phyloP scores from a whole-genome alignment of 2,329 filamentous ascomycete species.

The Trichoderma koningii region DNA sequence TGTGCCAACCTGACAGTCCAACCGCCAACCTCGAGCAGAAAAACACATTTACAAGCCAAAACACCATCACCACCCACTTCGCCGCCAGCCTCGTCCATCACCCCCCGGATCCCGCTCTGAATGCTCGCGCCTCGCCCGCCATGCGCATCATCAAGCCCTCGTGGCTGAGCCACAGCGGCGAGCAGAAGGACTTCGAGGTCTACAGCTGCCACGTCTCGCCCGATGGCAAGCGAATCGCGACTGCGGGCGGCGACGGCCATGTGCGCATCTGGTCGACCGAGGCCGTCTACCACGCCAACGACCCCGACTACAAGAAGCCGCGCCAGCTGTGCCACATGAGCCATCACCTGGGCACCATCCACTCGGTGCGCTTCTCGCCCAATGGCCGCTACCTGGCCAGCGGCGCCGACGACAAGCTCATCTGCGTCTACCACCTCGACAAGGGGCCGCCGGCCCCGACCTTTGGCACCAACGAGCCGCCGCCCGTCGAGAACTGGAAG shows the following conservation, averaged over 20 bases:
- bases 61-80: constrained; percentile 1
- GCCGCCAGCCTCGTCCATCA: neutral
- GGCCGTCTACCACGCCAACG: constrained; percentile 78
- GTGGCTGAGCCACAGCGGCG: constrained; percentile 94
- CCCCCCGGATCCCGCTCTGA: constrained; percentile 16
- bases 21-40: too few relatives aligned
- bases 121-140: constrained; percentile 31
- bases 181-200: constrained; percentile 97
- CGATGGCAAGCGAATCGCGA: constrained; percentile 87
- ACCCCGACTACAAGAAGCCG: constrained; percentile 71
- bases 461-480: constrained; percentile 87
- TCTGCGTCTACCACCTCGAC: constrained; percentile 93
- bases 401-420: constrained; percentile 97
- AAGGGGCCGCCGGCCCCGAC: constrained; percentile 75
- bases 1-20: too few relatives aligned
- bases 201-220: constrained; percentile 98
- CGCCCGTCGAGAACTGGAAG: constrained; percentile 97
- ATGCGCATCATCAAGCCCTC: constrained; percentile 93
- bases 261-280: constrained; percentile 98
- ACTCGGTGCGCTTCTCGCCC: constrained; percentile 93
- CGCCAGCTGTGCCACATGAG: constrained; percentile 97
- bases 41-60: neutral
- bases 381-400: constrained; percentile 95
- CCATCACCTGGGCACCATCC: constrained; percentile 96
- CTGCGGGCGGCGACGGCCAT: constrained; percentile 94